Percentiles rank a stretch among this genome's conserved stretches.
phyloP scores from a whole-genome alignment of 176 grass and related monocot species.

The Raddia guianensis region DNA sequence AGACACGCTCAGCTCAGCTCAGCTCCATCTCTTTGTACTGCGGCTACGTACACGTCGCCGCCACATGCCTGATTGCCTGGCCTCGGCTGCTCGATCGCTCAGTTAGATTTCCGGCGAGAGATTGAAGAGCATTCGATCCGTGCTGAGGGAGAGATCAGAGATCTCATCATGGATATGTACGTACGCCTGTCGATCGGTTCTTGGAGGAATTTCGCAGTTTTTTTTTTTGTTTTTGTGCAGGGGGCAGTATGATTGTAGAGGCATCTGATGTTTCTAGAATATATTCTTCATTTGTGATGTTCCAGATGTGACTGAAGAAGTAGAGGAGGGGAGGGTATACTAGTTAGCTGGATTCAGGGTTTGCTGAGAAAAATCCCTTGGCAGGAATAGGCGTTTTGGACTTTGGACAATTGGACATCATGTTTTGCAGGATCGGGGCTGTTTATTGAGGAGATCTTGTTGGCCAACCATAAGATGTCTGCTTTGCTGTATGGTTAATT shows the following conservation, averaged over 20 bases:
- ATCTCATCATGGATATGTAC: not conserved
- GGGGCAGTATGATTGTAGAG: not conserved
- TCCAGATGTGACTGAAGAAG: not conserved
- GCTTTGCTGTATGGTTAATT: not conserved
- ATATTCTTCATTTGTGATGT: not conserved
- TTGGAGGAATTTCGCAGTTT: not conserved
- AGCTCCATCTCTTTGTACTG: not conserved
- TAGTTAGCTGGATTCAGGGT: not conserved
- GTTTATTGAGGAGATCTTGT: conserved; percentile 24
- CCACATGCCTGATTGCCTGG: conserved; percentile 20
- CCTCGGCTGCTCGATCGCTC: not conserved
- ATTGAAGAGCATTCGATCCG: not conserved
- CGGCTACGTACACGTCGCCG: not conserved
- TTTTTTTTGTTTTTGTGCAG: not conserved
- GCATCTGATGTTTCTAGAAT: not conserved
- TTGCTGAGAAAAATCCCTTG: not conserved
- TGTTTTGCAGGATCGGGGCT: not conserved
- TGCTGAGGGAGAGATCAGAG: not conserved
- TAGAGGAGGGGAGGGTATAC: too few species aligned
- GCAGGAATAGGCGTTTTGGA: not conserved
- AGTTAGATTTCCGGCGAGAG: not conserved
- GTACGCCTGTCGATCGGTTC: too few species aligned
- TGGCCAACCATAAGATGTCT: conserved; percentile 34
- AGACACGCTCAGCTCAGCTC: too few species aligned
- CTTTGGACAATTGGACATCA: not conserved